Evolutionary conservation across 208 protist genomes (phyloP), one percentile per base, ranked within the genome.

Genomic region (Leishmania aethiopica): DNA sequence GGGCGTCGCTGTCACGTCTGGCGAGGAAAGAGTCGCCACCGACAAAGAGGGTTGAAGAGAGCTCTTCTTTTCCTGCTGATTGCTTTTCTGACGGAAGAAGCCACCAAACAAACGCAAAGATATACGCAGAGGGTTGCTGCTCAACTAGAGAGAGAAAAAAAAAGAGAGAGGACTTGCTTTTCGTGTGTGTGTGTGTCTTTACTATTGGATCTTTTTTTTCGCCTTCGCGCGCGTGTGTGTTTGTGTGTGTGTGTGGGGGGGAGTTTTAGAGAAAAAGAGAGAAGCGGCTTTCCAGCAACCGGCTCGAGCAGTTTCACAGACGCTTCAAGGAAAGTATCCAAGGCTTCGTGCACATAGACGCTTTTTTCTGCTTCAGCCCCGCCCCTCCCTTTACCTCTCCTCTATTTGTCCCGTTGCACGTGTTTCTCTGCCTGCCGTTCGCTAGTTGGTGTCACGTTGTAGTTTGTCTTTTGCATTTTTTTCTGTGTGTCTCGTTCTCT

Each of bases 391-490:
- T 10, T 42, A 40, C 3, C 17, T 19, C 6, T 22, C 19, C 19
- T 45, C 37, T 28, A 3, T 47, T 71, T 17, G 45, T 37, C 22
- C 28, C 10, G 1, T 75, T 45, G 1, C 45, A 11, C 10, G 25
- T 76, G 3, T 53, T 13, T 42, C 49, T 60, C 49, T 53, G 4
- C 32, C 72, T 70, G 22, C 25, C 47, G 37, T 75, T 70, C 37
- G 1, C 4, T 80, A 59, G 28, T 74, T 78, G 62, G 53, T 81
- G 47, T 53, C 49, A 60, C 47, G 49, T 22, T 72, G 62, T 78
- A 15, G 25, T 2, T 66, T n/a, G 7, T 73, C 17, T 72, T 80
- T 10, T 76, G 60, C 59, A 62, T 42, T 60, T 45, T 53, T 59
- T 75, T 2, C 1, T 32, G 32, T 19, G 13, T 49, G 32, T 25